Percentiles rank a stretch among this genome's conserved stretches.
phyloP scores from a whole-genome alignment of 306 rosid genomes.

The Albizia julibrissin region DNA sequence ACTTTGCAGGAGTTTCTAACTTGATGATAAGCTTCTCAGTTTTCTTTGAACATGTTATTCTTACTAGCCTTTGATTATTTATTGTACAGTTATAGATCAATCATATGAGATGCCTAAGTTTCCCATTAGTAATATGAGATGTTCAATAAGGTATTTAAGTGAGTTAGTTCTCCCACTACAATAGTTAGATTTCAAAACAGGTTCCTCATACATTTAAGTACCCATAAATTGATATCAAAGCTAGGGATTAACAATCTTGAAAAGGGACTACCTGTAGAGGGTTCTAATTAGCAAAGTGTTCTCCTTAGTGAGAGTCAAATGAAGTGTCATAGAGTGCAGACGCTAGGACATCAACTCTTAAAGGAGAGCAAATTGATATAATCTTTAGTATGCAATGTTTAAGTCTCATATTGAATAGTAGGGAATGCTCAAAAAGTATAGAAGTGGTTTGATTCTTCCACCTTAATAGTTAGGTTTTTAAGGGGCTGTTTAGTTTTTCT shows the following conservation, averaged over 20 bases:
- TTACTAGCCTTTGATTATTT: neutral
- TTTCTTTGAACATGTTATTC: neutral
- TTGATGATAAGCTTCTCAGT: neutral
- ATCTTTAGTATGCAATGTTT: neutral
- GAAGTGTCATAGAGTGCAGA: neutral
- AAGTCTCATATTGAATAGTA: neutral
- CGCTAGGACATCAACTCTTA: neutral
- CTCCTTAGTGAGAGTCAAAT: neutral
- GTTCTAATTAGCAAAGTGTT: neutral
- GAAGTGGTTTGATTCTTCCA: neutral
- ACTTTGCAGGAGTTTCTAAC: neutral
- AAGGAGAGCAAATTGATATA: neutral
- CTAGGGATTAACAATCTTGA: neutral
- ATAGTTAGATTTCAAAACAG: too few species aligned
- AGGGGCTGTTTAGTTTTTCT: neutral
- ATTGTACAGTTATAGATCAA: neutral
- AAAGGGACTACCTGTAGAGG: neutral
- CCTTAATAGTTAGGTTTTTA: neutral
- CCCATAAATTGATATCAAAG: neutral
- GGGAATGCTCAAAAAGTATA: neutral
- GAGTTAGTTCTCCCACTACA: neutral
- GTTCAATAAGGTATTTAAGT: too few species aligned
- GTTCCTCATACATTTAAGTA: neutral
- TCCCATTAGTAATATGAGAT: neutral
- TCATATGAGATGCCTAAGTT: neutral